Evolutionary conservation across 164 flowering plant genomes (phyloP).

Genomic region (Umbellularia californica): DNA sequence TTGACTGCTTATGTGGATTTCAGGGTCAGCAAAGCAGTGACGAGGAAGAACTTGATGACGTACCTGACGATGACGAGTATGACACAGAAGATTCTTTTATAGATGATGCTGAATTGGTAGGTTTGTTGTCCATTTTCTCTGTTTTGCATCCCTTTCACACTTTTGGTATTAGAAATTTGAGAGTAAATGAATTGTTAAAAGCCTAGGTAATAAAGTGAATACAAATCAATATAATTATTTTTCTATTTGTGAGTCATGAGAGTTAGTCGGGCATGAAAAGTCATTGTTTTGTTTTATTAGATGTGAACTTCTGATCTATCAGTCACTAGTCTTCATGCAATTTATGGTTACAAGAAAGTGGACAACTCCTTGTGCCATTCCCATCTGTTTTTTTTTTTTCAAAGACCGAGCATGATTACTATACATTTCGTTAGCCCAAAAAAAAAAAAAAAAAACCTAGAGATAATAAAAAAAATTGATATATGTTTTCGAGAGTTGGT

Average conservation of each 20-base stretch:
- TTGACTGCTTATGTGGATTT: slow-evolving; percentile 11
- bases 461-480: no score
- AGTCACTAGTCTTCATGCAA: background rate
- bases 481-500: no score
- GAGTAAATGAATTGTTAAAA: no score
- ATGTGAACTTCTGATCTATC: background rate
- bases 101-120: slow-evolving; percentile 93
- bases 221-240: no score
- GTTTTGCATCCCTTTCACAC: background rate
- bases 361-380: background rate
- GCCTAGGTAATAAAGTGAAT: no score
- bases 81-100: slow-evolving; percentile 98
- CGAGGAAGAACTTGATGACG: slow-evolving; percentile 76
- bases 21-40: slow-evolving; percentile 95
- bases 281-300: background rate
- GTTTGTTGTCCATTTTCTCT: slow-evolving; percentile 19
- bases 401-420: no score
- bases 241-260: background rate
- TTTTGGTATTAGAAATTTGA: no score
- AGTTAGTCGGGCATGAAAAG: background rate
- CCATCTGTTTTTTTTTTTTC: no score
- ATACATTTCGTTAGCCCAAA: no score
- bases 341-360: slow-evolving; percentile 1
- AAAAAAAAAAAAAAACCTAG: no score
- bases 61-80: slow-evolving; percentile 97